Conservation (phyloP, 2,329 filamentous ascomycete genomes). For the Aspergillus japonicus region DNA sequence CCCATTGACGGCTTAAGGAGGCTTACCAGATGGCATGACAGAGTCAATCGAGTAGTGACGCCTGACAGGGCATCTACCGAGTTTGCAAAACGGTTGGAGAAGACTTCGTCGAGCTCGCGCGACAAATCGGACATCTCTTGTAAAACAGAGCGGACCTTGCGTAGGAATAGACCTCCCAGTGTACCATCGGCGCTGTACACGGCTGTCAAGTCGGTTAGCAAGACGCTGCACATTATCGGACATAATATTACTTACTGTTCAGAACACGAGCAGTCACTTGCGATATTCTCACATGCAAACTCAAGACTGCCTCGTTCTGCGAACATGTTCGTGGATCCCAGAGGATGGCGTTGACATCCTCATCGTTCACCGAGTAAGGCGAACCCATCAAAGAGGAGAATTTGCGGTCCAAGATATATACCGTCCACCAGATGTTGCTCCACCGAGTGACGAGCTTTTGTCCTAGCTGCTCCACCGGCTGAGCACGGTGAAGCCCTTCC, state of each 20-base stretch:
- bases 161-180: slow-evolving; percentile 25
- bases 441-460: slow-evolving; percentile 49
- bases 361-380: slow-evolving; percentile 51
- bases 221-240: not conserved
- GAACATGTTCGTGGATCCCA: slow-evolving; percentile 40
- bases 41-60: slow-evolving; percentile 34
- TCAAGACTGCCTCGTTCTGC: slow-evolving; percentile 37
- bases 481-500: slow-evolving; percentile 55
- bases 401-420: slow-evolving; percentile 55
- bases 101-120: slow-evolving; percentile 35
- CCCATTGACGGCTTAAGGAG: not conserved
- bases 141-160: slow-evolving; percentile 36
- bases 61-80: slow-evolving; percentile 38
- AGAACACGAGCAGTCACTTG: slow-evolving; percentile 41
- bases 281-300: slow-evolving; percentile 43
- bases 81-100: slow-evolving; percentile 36
- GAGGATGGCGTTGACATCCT: slow-evolving; percentile 48
- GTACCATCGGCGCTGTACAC: slow-evolving; percentile 36
- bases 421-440: slow-evolving; percentile 56
- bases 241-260: slow-evolving; percentile 30
- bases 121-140: slow-evolving; percentile 34
- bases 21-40: slow-evolving; percentile 36
- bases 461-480: slow-evolving; percentile 49
- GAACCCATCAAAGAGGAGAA: slow-evolving; percentile 56
- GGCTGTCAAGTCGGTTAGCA: slow-evolving; percentile 19